phyloP scores from a whole-genome alignment of 148 eudicot genomes.

The Spergularia bocconei region DNA sequence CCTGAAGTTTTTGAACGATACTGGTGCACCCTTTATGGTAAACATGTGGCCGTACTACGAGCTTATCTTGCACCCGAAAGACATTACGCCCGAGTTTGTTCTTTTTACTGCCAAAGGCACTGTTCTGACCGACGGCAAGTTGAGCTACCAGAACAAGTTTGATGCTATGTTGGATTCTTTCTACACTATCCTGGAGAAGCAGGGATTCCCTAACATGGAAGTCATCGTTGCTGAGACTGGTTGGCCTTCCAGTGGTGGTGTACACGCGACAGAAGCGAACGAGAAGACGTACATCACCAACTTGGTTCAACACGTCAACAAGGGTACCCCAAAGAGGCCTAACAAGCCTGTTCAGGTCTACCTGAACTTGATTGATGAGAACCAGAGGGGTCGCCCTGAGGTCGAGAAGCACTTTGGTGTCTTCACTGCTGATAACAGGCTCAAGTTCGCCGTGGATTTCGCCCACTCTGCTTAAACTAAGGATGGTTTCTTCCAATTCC shows the following conservation, averaged over 20 bases:
- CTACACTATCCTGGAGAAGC: conserved; percentile 43
- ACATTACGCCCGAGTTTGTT: conserved; percentile 19
- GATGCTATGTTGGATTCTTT: conserved; percentile 45
- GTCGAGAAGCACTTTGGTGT: conserved; percentile 60
- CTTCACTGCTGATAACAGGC: conserved; percentile 39
- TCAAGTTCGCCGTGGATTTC: conserved; percentile 40
- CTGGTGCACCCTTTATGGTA: conserved; percentile 22
- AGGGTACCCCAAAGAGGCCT: conserved; percentile 53
- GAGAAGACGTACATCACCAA: conserved; percentile 43
- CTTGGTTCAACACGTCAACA: conserved; percentile 41
- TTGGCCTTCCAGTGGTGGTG: conserved; percentile 60
- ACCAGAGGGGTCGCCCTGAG: conserved; percentile 35
- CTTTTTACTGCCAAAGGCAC: conserved; percentile 26
- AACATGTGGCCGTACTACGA: conserved; percentile 34
- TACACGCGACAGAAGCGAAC: conserved; percentile 27
- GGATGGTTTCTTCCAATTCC: conserved; percentile 4
- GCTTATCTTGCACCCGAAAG: neutral
- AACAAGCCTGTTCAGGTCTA: conserved; percentile 39
- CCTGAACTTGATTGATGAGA: conserved; percentile 60
- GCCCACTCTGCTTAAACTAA: conserved; percentile 10
- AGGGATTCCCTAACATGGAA: conserved; percentile 24
- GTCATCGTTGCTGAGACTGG: conserved; percentile 62
- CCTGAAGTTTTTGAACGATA: conserved; percentile 7
- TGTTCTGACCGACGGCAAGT: conserved; percentile 19
- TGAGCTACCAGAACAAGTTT: conserved; percentile 30